Conservation (phyloP, 768 basidiomycete genomes). For the Serendipita vermifera region DNA sequence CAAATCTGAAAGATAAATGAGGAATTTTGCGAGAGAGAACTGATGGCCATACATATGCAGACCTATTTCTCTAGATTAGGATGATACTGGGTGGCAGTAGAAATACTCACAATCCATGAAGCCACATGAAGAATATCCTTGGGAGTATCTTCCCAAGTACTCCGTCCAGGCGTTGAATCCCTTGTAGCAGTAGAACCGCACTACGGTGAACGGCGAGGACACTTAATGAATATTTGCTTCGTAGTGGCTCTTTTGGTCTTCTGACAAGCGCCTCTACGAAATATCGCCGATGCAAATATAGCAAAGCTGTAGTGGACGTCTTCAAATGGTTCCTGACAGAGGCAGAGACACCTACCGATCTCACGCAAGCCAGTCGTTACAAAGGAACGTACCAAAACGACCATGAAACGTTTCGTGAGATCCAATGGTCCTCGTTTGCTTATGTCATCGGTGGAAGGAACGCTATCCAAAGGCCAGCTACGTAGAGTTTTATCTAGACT, state of each 20-base stretch:
- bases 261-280: constrained; percentile 56
- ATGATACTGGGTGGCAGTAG: too few species aligned
- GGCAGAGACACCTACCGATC: too few species aligned
- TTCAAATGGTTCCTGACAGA: too few species aligned
- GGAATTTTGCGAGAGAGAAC: too few species aligned
- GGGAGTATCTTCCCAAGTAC: background rate
- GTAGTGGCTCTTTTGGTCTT: constrained; percentile 39
- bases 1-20: background rate
- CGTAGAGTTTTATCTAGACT: background rate
- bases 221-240: constrained; percentile 52
- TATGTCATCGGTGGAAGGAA: background rate
- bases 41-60: constrained; percentile 6
- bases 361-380: constrained; percentile 4
- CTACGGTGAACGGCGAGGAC: constrained; percentile 45
- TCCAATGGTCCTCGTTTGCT: background rate
- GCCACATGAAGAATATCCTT: constrained; percentile 6
- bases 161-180: constrained; percentile 6
- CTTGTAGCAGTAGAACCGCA: constrained; percentile 7
- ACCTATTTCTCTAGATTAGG: background rate
- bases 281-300: constrained; percentile 54
- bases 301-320: constrained; percentile 39
- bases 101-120: constrained; percentile 9
- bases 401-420: background rate
- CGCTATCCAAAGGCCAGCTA: constrained; percentile 1
- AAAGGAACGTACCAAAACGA: constrained; percentile 5